Base-by-base conservation (phyloP, 2,329 filamentous ascomycete genomes). In the Fusarium sp. region DNA sequence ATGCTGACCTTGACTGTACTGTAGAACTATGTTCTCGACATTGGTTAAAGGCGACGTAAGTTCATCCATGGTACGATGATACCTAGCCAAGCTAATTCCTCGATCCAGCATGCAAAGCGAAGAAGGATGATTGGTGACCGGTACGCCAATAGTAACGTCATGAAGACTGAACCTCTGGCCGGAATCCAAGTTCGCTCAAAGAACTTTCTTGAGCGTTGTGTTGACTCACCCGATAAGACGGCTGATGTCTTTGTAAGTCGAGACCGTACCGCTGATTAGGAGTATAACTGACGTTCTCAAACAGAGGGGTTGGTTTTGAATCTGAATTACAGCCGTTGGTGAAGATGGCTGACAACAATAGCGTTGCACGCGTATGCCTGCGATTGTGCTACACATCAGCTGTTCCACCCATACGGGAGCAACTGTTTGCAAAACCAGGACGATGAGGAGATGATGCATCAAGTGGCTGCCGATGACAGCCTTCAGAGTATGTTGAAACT, bases 81-180 rank as follows among this genome's bases (percentile, higher is more conserved):
- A n/a, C 31, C 17, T 46, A 26, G n/a, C 10, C 34, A 26, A 22
- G 15, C 52, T 65, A 45, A 66, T 26, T 3, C 38, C 39, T 24
- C 49, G 28, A 39, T 38, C 15, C 51, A 91, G 86, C 90, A 92
- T 73, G 87, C 86, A 31, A 86, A 84, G 66, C 84, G 88, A 62
- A 91, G 89, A 73, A 84, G 89, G 28, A 80, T 90, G 47, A 81
- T 92, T 44, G 89, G 89, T 2, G 88, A 91, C 72, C 83, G 89
- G 31, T 92, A 92, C 75, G 87, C 90, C 31, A 92, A 92, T 77
- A 88, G 86, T 55, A 92, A 91, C 73, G 81, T 92, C 50, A 84
- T 91, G 79, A 85, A 85, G 31, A 76, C 84, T 6, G 80, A 80
- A 4, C 85, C 88, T 3, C 76, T 91, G 28, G 76, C 81, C 6